Evolutionary conservation across 2,329 filamentous ascomycete genomes (phyloP).

Genomic region (Coniochaeta sp.): DNA sequence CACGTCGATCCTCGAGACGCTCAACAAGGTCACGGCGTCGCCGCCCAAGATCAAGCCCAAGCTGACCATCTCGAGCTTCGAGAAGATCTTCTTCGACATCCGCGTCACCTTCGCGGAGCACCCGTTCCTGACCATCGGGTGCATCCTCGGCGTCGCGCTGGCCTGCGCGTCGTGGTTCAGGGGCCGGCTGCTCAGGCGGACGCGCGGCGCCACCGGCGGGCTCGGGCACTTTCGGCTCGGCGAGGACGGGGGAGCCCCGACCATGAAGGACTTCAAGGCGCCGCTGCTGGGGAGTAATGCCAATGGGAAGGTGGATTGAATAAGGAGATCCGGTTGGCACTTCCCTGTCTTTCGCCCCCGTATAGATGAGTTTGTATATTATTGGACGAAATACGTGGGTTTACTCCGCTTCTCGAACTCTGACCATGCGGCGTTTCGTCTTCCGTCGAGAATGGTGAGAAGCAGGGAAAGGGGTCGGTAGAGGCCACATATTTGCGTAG

Average conservation of each 20-base stretch:
- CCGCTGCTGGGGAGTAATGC: constrained; percentile 45
- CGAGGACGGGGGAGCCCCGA: constrained; percentile 34
- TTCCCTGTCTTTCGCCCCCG: neutral
- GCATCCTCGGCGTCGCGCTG: constrained; percentile 49
- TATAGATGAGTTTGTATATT: constrained; percentile 1
- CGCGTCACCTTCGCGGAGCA: constrained; percentile 51
- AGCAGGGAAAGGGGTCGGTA: neutral
- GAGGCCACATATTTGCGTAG: neutral
- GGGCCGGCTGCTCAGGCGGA: constrained; percentile 43
- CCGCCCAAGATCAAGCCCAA: constrained; percentile 69
- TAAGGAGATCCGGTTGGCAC: neutral
- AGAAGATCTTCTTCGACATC: constrained; percentile 65
- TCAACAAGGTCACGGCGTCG: constrained; percentile 61
- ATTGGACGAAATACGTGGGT: neutral
- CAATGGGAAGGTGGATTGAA: constrained; percentile 44
- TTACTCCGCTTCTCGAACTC: neutral
- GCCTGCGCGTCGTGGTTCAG: constrained; percentile 46
- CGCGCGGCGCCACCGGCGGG: too few relatives aligned
- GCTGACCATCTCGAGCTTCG: constrained; percentile 65
- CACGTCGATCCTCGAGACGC: constrained; percentile 83
- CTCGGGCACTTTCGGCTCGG: constrained; percentile 59
- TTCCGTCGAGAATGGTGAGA: neutral
- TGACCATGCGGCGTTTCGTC: neutral
- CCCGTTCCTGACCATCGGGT: constrained; percentile 49
- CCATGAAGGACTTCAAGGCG: constrained; percentile 52